Evolutionary conservation across 371 early-diverging fungal species (phyloP).

Genomic region (Saksenaea vasiformis): DNA sequence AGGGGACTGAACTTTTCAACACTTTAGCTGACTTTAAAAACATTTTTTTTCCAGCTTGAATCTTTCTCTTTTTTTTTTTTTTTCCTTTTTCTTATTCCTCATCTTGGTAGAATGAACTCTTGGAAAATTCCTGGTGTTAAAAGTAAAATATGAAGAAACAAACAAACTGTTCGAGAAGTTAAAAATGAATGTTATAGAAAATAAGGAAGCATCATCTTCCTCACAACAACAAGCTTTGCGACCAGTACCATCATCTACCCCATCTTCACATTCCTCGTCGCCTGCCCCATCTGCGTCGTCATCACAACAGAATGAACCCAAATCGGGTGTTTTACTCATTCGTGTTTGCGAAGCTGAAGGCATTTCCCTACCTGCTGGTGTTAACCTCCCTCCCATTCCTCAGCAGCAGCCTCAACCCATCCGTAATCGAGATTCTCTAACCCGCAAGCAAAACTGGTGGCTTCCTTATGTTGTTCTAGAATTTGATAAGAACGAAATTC

Average conservation of each 20-base stretch:
- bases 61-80: background rate
- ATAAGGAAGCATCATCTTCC: slow-evolving; percentile 21
- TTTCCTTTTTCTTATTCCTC: slow-evolving; percentile 1
- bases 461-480: slow-evolving; percentile 89
- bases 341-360: slow-evolving; percentile 83
- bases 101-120: slow-evolving; percentile 31
- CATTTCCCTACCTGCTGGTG: slow-evolving; percentile 63
- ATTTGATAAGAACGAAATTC: slow-evolving; percentile 93
- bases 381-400: slow-evolving; percentile 44
- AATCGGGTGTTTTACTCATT: slow-evolving; percentile 73
- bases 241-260: slow-evolving; percentile 2
- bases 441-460: slow-evolving; percentile 75
- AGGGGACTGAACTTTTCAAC: background rate
- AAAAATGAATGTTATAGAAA: slow-evolving; percentile 15
- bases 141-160: slow-evolving; percentile 21
- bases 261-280: slow-evolving; percentile 5
- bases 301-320: slow-evolving; percentile 34
- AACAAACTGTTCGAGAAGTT: background rate
- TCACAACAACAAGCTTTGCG: background rate
- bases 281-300: slow-evolving; percentile 19
- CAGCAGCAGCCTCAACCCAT: slow-evolving; percentile 26
- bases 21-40: slow-evolving; percentile 10
- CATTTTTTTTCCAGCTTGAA: slow-evolving; percentile 5
- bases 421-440: slow-evolving; percentile 68
- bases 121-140: slow-evolving; percentile 45